Evolutionary conservation across 805 yeast genomes (phyloP).

Genomic region (Grigorovia yakushimaensis): DNA sequence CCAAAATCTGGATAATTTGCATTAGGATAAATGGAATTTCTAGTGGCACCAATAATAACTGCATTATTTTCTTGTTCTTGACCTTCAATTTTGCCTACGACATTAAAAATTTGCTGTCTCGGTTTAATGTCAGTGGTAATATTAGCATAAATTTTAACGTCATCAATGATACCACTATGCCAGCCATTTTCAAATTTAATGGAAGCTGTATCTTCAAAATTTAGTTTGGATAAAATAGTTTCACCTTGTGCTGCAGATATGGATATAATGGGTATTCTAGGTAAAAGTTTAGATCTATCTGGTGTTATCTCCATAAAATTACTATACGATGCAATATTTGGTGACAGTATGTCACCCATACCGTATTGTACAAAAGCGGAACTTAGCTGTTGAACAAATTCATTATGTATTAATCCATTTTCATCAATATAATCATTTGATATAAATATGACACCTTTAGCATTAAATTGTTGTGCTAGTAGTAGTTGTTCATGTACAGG

Average conservation of each 20-base stretch:
- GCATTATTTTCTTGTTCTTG: slow-evolving; percentile 65
- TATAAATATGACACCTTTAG: slow-evolving; percentile 60
- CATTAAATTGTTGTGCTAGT: slow-evolving; percentile 47
- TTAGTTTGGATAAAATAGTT: slow-evolving; percentile 25
- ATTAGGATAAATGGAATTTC: slow-evolving; percentile 71
- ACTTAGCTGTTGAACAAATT: slow-evolving; percentile 29
- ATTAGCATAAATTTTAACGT: slow-evolving; percentile 17
- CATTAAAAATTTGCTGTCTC: slow-evolving; percentile 64
- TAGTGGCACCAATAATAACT: slow-evolving; percentile 65
- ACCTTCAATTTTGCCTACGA: slow-evolving; percentile 70
- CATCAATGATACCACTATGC: slow-evolving; percentile 13
- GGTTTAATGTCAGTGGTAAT: slow-evolving; percentile 37
- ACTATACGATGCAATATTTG: slow-evolving; percentile 52
- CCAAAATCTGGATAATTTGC: slow-evolving; percentile 63
- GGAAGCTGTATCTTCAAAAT: slow-evolving; percentile 12
- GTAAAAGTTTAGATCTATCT: slow-evolving; percentile 40
- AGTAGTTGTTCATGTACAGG: slow-evolving; percentile 40
- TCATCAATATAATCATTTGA: slow-evolving; percentile 30
- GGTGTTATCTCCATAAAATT: slow-evolving; percentile 35
- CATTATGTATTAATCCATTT: slow-evolving; percentile 13
- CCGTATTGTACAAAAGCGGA: slow-evolving; percentile 47
- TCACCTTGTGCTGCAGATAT: slow-evolving; percentile 61
- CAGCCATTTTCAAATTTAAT: slow-evolving; percentile 10
- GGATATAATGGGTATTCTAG: slow-evolving; percentile 68
- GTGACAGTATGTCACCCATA: slow-evolving; percentile 65